These are phyloP conservation scores for Aleurites moluccanus DNA, from an alignment of 441 rosid species.

Conservation along the genomic window DNA sequence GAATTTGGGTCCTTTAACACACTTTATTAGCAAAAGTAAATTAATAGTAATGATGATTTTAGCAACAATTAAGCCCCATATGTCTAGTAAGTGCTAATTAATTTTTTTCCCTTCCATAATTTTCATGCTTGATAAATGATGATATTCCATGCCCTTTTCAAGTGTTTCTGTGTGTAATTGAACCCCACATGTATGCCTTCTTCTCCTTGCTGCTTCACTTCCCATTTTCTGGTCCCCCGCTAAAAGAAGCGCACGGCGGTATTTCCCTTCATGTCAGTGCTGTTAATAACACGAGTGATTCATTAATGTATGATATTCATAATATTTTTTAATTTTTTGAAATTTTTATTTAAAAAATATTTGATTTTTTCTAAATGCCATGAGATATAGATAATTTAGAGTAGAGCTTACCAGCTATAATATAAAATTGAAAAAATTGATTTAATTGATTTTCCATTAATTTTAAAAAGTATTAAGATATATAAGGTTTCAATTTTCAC, in stretches of 20 bases:
- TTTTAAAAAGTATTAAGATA: no score
- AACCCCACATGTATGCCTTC: conserved; percentile 27
- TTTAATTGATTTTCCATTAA: no score
- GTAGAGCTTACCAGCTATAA: no score
- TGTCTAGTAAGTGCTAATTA: conserved; percentile 17
- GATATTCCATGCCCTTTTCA: conserved; percentile 27
- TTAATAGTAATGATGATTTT: conserved; percentile 13
- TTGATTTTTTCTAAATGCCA: no score
- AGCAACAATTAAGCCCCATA: conserved; percentile 19
- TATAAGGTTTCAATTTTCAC: no score
- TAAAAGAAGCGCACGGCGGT: neutral
- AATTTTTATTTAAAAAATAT: no score
- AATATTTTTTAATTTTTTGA: no score
- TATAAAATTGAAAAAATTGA: no score
- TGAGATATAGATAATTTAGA: no score
- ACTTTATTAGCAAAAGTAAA: neutral
- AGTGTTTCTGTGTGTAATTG: neutral
- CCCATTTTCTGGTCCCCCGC: neutral
- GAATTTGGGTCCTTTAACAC: conserved; percentile 5
- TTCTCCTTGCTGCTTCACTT: no score
- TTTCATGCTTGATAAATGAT: conserved; percentile 26
- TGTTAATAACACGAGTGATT: no score
- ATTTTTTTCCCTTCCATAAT: conserved; percentile 4
- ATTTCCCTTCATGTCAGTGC: neutral
- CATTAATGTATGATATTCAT: no score